Conservation (phyloP, 2,329 filamentous ascomycete species). For the Trichoderma endophyticum region DNA sequence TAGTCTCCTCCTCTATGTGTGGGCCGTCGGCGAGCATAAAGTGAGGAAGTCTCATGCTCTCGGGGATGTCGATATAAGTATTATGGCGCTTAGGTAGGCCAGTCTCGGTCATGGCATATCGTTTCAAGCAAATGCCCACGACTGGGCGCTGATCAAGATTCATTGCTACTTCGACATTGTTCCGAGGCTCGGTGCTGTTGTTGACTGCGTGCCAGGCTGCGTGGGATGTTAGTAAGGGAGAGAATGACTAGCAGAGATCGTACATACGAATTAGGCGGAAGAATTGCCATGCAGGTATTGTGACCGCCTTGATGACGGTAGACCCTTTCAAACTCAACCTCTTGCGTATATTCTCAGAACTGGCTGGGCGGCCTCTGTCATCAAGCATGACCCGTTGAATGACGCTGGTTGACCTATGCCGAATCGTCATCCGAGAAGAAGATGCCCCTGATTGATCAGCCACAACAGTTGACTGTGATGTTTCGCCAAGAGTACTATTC, state of each 20-base stretch:
- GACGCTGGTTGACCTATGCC: slow-evolving; percentile 55
- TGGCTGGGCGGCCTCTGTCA: slow-evolving; percentile 44
- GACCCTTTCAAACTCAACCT: slow-evolving; percentile 46
- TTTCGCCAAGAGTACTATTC: not conserved
- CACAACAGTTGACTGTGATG: not conserved
- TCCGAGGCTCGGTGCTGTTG: slow-evolving; percentile 49
- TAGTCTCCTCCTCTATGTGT: slow-evolving; percentile 53
- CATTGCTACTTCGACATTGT: slow-evolving; percentile 78
- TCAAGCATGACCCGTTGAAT: slow-evolving; percentile 59
- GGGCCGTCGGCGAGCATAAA: slow-evolving; percentile 79
- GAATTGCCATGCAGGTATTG: slow-evolving; percentile 97
- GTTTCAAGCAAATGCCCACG: slow-evolving; percentile 87
- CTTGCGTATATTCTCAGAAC: slow-evolving; percentile 41
- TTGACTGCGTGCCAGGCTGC: slow-evolving; percentile 77
- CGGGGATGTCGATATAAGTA: slow-evolving; percentile 87
- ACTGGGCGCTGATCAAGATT: slow-evolving; percentile 85
- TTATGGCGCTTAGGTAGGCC: slow-evolving; percentile 69
- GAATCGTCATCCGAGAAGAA: slow-evolving; percentile 26
- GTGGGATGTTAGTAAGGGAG: slow-evolving; percentile 31
- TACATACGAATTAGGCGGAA: slow-evolving; percentile 84
- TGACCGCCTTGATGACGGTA: slow-evolving; percentile 70
- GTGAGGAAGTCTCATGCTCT: slow-evolving; percentile 75
- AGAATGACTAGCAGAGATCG: slow-evolving; percentile 4
- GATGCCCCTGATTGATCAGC: not conserved
- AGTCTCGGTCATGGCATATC: slow-evolving; percentile 69